A percentile compares a stretch with the other conserved stretches of the same genome.
These are phyloP conservation scores for Cornus kousa DNA, from an alignment of 148 eudicot genomes.

Conservation along the genomic window DNA sequence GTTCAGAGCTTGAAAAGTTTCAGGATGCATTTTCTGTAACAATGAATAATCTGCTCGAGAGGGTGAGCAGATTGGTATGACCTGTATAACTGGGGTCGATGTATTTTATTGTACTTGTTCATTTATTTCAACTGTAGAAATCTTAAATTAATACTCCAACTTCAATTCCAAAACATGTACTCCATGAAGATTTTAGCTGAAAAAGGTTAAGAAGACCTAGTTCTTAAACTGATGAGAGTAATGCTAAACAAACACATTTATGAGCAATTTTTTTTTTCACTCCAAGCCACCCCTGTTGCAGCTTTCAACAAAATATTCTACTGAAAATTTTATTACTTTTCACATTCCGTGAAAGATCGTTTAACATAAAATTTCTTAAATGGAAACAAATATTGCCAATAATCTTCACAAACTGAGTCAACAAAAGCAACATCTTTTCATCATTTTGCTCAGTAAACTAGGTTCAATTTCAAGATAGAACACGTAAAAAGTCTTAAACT, in stretches of 20 bases:
- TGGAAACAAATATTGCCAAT: background rate
- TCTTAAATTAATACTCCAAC: no score
- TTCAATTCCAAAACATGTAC: no score
- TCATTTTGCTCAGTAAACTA: background rate
- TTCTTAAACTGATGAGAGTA: no score
- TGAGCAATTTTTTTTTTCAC: no score
- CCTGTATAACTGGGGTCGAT: background rate
- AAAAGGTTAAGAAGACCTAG: no score
- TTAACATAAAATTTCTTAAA: no score
- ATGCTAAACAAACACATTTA: no score
- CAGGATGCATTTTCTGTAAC: constrained; percentile 72
- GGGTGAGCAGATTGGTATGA: constrained; percentile 38
- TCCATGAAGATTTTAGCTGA: no score
- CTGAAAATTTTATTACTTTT: no score
- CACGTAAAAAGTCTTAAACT: background rate
- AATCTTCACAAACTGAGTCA: background rate
- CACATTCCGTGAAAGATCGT: no score
- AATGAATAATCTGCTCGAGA: constrained; percentile 54
- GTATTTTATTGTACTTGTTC: background rate
- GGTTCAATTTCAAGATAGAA: background rate
- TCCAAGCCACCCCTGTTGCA: no score
- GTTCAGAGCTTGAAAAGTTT: constrained; percentile 50
- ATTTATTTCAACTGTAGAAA: background rate
- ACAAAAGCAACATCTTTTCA: background rate
- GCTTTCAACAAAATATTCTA: no score